phyloP scores from a whole-genome alignment of 1,284 basidiomycete genomes.

The Ceratobasidium sp. region DNA sequence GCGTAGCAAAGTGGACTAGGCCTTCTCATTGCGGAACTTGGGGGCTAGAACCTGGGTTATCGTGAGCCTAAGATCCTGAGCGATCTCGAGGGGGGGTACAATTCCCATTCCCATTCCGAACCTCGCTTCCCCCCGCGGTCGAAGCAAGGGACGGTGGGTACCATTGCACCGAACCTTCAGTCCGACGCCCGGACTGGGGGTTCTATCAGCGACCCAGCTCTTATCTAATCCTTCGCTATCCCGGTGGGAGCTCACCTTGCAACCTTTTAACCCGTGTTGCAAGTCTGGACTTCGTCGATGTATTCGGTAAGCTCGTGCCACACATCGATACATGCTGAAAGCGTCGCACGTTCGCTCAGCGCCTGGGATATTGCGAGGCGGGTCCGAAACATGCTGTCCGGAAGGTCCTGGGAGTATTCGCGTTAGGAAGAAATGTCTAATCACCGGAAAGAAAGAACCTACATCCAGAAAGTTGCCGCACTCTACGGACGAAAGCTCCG shows the following conservation, averaged over 20 bases:
- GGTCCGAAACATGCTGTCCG: slow-evolving; percentile 15
- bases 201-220: slow-evolving; percentile 6
- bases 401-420: slow-evolving; percentile 29
- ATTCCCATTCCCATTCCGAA: neutral
- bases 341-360: slow-evolving; percentile 42
- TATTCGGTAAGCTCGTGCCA: slow-evolving; percentile 9
- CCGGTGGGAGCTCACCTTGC: slow-evolving; percentile 36
- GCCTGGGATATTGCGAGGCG: slow-evolving; percentile 44
- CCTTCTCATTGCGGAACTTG: neutral
- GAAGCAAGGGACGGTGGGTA: neutral
- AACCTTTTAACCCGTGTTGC: neutral
- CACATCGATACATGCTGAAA: slow-evolving; percentile 22
- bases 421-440: neutral
- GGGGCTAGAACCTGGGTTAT: slow-evolving; percentile 23
- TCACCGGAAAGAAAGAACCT: slow-evolving; percentile 28
- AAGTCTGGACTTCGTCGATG: slow-evolving; percentile 4
- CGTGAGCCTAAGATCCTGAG: slow-evolving; percentile 20
- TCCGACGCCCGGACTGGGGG: slow-evolving; percentile 27
- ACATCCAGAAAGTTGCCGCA: slow-evolving; percentile 45
- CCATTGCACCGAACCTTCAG: neutral
- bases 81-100: neutral
- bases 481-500: slow-evolving; percentile 38
- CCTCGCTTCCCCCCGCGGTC: slow-evolving; percentile 7
- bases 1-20: neutral
- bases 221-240: slow-evolving; percentile 7